These are phyloP conservation scores for Talaromyces sp. DNA, from an alignment of 2,329 filamentous ascomycete genomes.

Conservation along the genomic window DNA sequence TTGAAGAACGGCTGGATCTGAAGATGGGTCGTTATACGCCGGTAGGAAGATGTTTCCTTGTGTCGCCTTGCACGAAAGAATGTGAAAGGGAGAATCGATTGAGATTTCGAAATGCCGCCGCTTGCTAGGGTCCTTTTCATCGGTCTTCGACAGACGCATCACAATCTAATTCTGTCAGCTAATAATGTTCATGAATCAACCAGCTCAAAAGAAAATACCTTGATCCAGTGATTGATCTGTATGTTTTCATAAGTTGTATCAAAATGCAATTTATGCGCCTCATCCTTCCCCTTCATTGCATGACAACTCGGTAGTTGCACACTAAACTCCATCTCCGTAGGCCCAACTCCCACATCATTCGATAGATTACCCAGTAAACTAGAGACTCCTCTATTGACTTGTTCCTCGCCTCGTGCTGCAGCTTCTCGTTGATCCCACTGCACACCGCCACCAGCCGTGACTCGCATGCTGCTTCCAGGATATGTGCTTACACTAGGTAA, in stretches of 20 bases:
- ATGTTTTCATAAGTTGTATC: constrained; percentile 93
- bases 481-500: constrained; percentile 68
- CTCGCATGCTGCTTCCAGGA: constrained; percentile 67
- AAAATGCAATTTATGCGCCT: constrained; percentile 65
- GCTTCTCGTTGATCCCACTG: constrained; percentile 57
- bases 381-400: constrained; percentile 50
- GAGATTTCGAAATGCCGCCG: constrained; percentile 91
- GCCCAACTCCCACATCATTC: constrained; percentile 70
- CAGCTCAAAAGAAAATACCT: constrained; percentile 53
- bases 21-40: constrained; percentile 62
- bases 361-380: constrained; percentile 79
- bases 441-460: constrained; percentile 75
- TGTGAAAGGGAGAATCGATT: constrained; percentile 91
- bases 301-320: constrained; percentile 87
- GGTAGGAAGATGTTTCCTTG: constrained; percentile 83
- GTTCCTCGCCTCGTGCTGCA: constrained; percentile 52
- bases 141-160: constrained; percentile 81
- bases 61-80: constrained; percentile 88
- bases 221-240: constrained; percentile 94
- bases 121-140: constrained; percentile 70
- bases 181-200: neutral
- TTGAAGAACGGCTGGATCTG: constrained; percentile 46
- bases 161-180: constrained; percentile 60
- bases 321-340: constrained; percentile 91
- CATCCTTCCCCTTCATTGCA: constrained; percentile 70